These are phyloP conservation scores for Phytophthora rubi DNA, from an alignment of 352 stramenopile species.

Conservation along the genomic window DNA sequence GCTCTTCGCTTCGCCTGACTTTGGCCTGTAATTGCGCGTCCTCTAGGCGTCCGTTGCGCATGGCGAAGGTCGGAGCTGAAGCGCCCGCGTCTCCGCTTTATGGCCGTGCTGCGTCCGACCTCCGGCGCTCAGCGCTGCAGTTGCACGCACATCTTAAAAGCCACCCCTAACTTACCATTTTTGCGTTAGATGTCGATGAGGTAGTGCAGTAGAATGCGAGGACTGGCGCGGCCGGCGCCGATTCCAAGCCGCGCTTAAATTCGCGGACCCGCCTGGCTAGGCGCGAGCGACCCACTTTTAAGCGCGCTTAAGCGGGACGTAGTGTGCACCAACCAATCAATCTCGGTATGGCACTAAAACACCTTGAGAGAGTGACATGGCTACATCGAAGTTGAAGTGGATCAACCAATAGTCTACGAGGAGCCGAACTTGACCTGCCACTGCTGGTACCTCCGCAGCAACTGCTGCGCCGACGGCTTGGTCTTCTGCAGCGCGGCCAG, in stretches of 20 bases:
- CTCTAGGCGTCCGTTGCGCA: conserved; percentile 3
- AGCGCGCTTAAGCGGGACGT: conserved; percentile 35
- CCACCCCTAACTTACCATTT: conserved; percentile 60
- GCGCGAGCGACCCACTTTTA: conserved; percentile 12
- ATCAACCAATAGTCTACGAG: conserved; percentile 29
- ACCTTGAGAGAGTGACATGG: conserved; percentile 21
- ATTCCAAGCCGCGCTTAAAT: conserved; percentile 45
- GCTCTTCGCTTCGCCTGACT: conserved; percentile 16
- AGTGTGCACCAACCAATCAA: conserved; percentile 40
- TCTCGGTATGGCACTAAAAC: conserved; percentile 2
- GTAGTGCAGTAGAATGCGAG: conserved; percentile 75
- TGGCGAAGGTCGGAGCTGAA: conserved; percentile 11
- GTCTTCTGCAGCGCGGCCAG: conserved; percentile 72
- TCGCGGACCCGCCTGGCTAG: conserved; percentile 16
- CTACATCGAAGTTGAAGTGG: conserved; percentile 29
- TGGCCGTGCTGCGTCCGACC: neutral
- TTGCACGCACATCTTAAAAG: neutral
- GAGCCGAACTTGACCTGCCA: conserved; percentile 86
- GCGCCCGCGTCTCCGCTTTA: conserved; percentile 10
- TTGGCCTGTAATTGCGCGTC: conserved; percentile 22
- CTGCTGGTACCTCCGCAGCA: conserved; percentile 82
- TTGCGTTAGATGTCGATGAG: conserved; percentile 86
- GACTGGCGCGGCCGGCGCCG: conserved; percentile 40
- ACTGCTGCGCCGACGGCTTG: conserved; percentile 76
- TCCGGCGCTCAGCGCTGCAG: neutral